Evolutionary conservation across 164 flowering plant genomes (phyloP), one percentile per base, ranked within the genome.

Genomic region (Sextonia rubra): DNA sequence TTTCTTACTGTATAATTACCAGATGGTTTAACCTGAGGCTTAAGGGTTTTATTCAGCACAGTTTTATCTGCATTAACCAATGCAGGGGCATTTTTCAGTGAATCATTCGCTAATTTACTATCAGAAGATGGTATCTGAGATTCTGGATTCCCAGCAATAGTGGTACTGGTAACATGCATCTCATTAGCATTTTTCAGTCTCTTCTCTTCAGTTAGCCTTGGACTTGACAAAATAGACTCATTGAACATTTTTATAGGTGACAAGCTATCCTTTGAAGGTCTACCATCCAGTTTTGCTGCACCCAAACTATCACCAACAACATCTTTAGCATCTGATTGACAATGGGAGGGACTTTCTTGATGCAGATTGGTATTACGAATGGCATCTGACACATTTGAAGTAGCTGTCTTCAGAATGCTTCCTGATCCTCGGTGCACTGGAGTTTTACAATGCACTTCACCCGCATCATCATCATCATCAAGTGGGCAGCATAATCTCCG

Each of bases 361-460:
- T 22, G 68, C 58, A 47, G 62, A 60, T 71, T 79, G 65, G n/a
- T 29, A n/a, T 62, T 71, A 68, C 74, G 82, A 20, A 64, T 47
- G 30, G 70, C 65, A 82, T 81, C 84, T 37, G 79, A 55, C 30
- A 69, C 71, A 73, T 60, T 26, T 44, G 76, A 63, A 75, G 76
- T 17, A 52, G 62, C 75, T 52, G 72, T 27, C 75, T 71, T 83
- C n/a, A 69, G 23, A 68, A 69, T 80, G 47, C 12, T 78, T 14
- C 81, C 25, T 74, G 80, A 70, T 66, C 86, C 87, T 70, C 83
- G 88, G 85, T 88, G 89, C 71, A 90, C 82, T 5, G 94, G 97
- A 78, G 90, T 88, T 75, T 83, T 89, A 68, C 88, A 86, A 63
- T 80, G 76, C 26, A 85, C 90, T 26, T 86, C 82, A 11, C 82